Evolutionary conservation across 768 basidiomycete genomes (phyloP).

Genomic region (Coprinopsis strossmayeri): DNA sequence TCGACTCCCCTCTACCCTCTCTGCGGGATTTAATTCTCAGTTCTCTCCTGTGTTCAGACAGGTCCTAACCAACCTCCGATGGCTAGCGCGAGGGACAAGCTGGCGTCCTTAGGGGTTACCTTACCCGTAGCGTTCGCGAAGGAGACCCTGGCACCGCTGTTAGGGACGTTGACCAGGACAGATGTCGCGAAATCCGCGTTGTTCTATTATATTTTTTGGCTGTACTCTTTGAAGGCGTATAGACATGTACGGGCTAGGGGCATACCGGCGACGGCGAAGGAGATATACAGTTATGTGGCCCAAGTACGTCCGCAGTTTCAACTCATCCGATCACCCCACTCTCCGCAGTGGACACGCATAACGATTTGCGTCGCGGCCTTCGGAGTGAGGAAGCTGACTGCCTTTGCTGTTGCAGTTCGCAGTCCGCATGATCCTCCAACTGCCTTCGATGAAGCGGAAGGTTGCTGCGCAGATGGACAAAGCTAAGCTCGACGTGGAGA

Average conservation of each 20-base stretch:
- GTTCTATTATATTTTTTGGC: slow-evolving; percentile 52
- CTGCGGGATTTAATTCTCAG: too few relatives aligned
- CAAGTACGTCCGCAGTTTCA: slow-evolving; percentile 31
- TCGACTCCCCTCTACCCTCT: too few relatives aligned
- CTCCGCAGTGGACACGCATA: too few relatives aligned
- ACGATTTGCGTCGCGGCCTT: too few relatives aligned
- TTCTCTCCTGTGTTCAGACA: too few relatives aligned
- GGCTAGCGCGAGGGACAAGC: background rate
- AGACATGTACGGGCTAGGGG: slow-evolving; percentile 66
- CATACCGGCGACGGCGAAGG: slow-evolving; percentile 36
- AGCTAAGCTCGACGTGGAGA: slow-evolving; percentile 60
- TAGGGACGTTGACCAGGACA: slow-evolving; percentile 16
- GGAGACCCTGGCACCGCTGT: slow-evolving; percentile 3
- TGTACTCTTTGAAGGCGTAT: slow-evolving; percentile 44
- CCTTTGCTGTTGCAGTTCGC: slow-evolving; percentile 13
- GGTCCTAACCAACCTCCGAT: too few relatives aligned
- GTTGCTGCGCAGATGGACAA: slow-evolving; percentile 59
- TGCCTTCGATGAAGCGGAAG: slow-evolving; percentile 55
- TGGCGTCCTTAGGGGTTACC: background rate
- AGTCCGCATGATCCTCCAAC: slow-evolving; percentile 49
- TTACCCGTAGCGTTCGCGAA: slow-evolving; percentile 1
- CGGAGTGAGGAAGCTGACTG: background rate
- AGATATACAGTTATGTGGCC: slow-evolving; percentile 46
- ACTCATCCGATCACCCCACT: too few relatives aligned
- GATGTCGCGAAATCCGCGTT: slow-evolving; percentile 51